Conservation (phyloP, 73 alveolate species). For the Urostyla sp. region DNA sequence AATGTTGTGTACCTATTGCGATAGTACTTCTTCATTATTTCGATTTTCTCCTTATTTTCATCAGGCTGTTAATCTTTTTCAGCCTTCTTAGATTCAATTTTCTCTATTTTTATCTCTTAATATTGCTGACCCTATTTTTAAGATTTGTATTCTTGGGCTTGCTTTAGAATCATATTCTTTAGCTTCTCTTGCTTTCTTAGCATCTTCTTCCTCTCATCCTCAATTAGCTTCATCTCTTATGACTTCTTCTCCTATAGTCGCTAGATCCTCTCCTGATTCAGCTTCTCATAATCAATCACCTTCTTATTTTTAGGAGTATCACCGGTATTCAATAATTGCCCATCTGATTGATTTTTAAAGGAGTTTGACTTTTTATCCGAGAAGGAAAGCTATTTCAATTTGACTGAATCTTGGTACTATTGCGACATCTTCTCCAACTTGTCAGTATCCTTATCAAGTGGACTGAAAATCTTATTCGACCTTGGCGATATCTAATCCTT, state of each 20-base stretch:
- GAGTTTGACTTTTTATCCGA: not conserved
- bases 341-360: constrained; percentile 3
- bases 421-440: not conserved
- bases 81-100: not conserved
- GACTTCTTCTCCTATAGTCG: constrained; percentile 28
- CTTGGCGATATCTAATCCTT: constrained; percentile 1
- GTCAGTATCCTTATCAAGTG: not conserved
- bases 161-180: constrained; percentile 42
- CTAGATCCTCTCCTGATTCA: constrained; percentile 30
- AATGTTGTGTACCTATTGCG: constrained; percentile 68
- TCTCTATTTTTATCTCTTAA: not conserved
- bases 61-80: not conserved
- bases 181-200: constrained; percentile 36
- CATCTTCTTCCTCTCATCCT: constrained; percentile 49
- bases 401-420: not conserved
- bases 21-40: constrained; percentile 61
- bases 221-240: constrained; percentile 38
- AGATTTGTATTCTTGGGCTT: constrained; percentile 51
- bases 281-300: constrained; percentile 14
- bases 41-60: constrained; percentile 56
- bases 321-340: not conserved
- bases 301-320: not conserved
- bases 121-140: constrained; percentile 22
- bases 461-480: not conserved
- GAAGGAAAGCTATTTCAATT: not conserved